A percentile compares a stretch with the other conserved stretches of the same genome.
Evolutionary conservation across 805 yeast species (phyloP).

Genomic region (Pichia paraexigua): DNA sequence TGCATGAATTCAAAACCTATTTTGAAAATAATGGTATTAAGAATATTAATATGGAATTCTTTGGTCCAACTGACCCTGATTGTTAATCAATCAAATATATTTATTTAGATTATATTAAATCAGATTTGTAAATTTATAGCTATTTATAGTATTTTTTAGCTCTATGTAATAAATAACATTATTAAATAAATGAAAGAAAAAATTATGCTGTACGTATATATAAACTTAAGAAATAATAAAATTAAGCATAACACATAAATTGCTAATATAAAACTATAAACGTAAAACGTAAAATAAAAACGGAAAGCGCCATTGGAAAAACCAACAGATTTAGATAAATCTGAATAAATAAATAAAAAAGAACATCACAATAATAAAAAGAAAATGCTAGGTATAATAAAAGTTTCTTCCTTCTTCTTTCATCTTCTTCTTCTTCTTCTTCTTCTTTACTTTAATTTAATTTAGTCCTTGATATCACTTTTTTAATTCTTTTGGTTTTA

Average conservation of each 20-base stretch:
- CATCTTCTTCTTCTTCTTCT: too few species aligned
- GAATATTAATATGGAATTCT: conserved; percentile 25
- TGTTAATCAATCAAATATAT: not conserved
- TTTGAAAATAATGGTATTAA: conserved; percentile 16
- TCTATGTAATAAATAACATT: too few species aligned
- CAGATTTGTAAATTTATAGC: not conserved
- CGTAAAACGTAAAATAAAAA: not conserved
- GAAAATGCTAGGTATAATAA: not conserved
- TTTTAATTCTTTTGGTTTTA: conserved; percentile 18
- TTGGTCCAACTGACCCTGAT: conserved; percentile 26
- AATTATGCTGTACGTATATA: too few species aligned
- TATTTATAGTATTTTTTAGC: too few species aligned
- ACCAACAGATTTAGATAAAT: not conserved
- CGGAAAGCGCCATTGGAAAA: not conserved
- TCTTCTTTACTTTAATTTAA: too few species aligned
- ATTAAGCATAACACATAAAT: too few species aligned
- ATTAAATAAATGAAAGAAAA: too few species aligned
- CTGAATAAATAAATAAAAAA: not conserved
- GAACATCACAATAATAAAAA: not conserved
- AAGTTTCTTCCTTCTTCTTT: too few species aligned
- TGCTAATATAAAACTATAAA: not conserved
- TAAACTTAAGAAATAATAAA: too few species aligned
- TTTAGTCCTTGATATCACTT: not conserved
- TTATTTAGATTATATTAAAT: too few species aligned
- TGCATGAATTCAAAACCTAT: conserved; percentile 23